These are phyloP conservation scores for Fusarium citri DNA, from an alignment of 2,329 filamentous ascomycete species.

Conservation along the genomic window DNA sequence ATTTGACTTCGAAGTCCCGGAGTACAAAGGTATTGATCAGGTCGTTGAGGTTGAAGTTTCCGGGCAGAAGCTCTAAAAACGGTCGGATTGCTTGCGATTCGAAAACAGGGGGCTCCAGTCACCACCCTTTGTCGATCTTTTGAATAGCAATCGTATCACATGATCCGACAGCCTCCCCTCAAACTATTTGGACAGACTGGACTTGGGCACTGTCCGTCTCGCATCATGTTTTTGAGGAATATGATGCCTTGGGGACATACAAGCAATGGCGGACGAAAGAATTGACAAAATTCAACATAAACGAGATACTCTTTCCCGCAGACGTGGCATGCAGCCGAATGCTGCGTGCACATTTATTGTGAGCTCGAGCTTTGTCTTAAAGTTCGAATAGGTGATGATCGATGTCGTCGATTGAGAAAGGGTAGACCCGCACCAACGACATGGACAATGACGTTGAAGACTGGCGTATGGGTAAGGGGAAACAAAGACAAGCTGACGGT, in stretches of 20 bases:
- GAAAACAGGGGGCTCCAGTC: constrained; percentile 11
- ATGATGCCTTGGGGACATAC: constrained; percentile 59
- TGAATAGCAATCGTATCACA: constrained; percentile 53
- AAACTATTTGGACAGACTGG: constrained; percentile 69
- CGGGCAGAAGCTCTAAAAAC: constrained; percentile 64
- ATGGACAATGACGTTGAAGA: constrained; percentile 35
- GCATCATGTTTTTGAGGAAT: constrained; percentile 58
- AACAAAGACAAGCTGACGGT: constrained; percentile 8
- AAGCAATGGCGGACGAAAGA: constrained; percentile 62
- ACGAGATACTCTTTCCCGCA: constrained; percentile 70
- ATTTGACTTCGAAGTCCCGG: constrained; percentile 85
- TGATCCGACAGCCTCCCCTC: constrained; percentile 66
- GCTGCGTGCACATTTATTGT: constrained; percentile 70
- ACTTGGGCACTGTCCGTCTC: constrained; percentile 67
- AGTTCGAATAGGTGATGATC: constrained; percentile 25
- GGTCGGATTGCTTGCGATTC: constrained; percentile 5
- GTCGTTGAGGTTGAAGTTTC: constrained; percentile 77
- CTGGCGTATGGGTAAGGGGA: constrained; percentile 11
- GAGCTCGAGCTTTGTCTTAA: constrained; percentile 43
- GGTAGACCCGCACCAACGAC: constrained; percentile 38
- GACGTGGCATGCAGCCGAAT: constrained; percentile 67
- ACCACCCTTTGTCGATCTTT: constrained; percentile 17
- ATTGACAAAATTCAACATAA: constrained; percentile 67
- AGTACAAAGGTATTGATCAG: constrained; percentile 89
- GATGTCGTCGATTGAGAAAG: constrained; percentile 27